Conservation (phyloP, 2,329 filamentous ascomycete species). For the Cytospora piceae region DNA sequence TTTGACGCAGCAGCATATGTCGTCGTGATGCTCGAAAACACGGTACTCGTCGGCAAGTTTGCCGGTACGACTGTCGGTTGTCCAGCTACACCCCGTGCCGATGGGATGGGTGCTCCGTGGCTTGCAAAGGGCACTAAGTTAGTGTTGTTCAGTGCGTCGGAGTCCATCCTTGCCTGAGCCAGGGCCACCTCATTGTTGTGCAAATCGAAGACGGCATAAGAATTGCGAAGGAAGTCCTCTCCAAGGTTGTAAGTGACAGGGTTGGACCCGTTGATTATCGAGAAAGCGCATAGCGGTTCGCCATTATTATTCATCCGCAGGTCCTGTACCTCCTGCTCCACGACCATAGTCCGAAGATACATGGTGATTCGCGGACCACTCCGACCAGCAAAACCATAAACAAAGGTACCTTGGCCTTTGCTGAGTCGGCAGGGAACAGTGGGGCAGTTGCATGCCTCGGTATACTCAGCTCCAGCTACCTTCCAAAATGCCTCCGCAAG, state of each 20-base stretch:
- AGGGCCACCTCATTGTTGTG: background rate
- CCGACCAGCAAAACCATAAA: background rate
- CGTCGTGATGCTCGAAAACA: background rate
- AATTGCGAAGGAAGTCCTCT: slow-evolving; percentile 5
- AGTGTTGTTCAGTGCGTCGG: background rate
- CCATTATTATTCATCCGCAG: background rate
- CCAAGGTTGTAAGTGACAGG: background rate
- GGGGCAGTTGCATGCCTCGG: background rate
- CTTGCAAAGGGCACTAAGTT: background rate
- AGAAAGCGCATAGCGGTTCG: slow-evolving; percentile 4
- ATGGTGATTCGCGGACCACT: background rate
- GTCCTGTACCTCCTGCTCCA: background rate
- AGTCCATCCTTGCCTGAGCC: background rate
- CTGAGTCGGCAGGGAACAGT: background rate
- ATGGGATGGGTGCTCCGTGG: background rate
- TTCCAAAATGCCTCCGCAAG: background rate
- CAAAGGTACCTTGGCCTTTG: background rate
- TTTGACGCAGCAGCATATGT: background rate
- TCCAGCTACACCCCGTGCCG: background rate
- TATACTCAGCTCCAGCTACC: background rate
- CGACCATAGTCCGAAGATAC: background rate
- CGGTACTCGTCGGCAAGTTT: background rate
- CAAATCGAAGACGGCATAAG: background rate
- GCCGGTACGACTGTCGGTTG: background rate
- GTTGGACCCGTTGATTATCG: background rate